Evolutionary conservation across 2,329 filamentous ascomycete genomes (phyloP), one percentile per base, ranked within the genome.

Genomic region (Ascochyta koolunga): DNA sequence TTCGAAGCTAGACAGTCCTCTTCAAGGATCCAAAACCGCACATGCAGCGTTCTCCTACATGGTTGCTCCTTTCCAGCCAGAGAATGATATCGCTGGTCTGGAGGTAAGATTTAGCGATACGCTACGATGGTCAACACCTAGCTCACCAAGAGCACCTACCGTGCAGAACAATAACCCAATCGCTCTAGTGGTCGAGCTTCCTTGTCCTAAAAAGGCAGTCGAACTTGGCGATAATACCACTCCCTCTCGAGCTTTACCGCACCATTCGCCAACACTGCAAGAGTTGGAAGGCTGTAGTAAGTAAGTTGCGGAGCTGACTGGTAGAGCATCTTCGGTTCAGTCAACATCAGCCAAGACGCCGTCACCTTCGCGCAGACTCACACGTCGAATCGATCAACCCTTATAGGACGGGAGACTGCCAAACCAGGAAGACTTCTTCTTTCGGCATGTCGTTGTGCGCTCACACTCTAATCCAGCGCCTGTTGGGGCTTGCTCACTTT

Each of bases 401-500:
- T 19, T 5, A 2, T 10, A 5, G 24, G 25, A 39, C 11, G 2
- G 2, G 13, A 13, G 18, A 8, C 18, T 38, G 5, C 43, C 44
- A 4, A 19, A 21, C 25, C 33, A 44, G 13, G 44, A 35, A 24
- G 32, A 42, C 18, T 39, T 43, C n/a, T 32, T 43, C 18, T 13
- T 38, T 2, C 16, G 36, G 4, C 19, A 11, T 15, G 16, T 38
- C 2, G 16, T 1, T 5, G 19, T 49, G 5, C 42, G 18, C 24
- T 54, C 50, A 5, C 33, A 19, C 19, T 8, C 21, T 1, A 21
- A 43, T 21, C 50, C 42, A 37, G 37, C 54, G 21, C 47, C 44
- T 19, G 10, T n/a, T 6, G 53, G 44, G 2, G 9, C 39, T 13
- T 59, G 49, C n/a, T 25, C 37, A 8, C 9, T 46, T 10, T 64